phyloP scores from a whole-genome alignment of 1,284 basidiomycete genomes.

The Retiboletus fuscus region DNA sequence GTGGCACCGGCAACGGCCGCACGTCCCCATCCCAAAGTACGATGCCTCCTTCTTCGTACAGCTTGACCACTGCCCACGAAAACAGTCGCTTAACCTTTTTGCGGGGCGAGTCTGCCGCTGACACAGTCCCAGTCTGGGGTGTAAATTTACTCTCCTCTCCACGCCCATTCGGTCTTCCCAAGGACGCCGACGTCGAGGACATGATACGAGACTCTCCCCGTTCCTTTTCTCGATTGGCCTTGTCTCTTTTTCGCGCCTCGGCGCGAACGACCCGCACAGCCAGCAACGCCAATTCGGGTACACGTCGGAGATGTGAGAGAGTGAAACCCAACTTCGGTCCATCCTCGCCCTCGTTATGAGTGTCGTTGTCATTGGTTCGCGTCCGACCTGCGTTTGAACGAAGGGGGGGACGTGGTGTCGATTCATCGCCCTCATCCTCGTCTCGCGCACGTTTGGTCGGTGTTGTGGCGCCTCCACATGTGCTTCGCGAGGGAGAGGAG shows the following conservation, averaged over 20 bases:
- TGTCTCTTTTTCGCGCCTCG: constrained; percentile 62
- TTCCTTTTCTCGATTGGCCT: constrained; percentile 54
- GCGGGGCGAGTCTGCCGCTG: constrained; percentile 28
- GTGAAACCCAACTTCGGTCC: constrained; percentile 64
- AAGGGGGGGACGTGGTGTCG: constrained; percentile 34
- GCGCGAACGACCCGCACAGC: constrained; percentile 70
- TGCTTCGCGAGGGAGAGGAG: constrained; percentile 18
- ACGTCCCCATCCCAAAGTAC: constrained; percentile 73
- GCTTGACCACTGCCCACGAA: constrained; percentile 67
- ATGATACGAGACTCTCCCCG: background rate
- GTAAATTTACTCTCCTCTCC: background rate
- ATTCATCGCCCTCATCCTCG: constrained; percentile 14
- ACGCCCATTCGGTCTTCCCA: background rate
- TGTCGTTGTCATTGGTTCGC: background rate
- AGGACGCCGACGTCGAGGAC: constrained; percentile 6
- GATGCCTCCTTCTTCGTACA: constrained; percentile 74
- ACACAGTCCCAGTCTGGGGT: background rate
- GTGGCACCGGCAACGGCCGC: constrained; percentile 38
- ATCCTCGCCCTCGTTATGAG: constrained; percentile 20
- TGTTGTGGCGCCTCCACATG: constrained; percentile 26
- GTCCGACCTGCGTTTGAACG: background rate
- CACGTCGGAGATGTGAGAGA: constrained; percentile 76
- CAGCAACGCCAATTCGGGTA: constrained; percentile 73
- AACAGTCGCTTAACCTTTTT: constrained; percentile 74
- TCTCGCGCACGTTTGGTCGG: constrained; percentile 39